Evolutionary conservation across 2,329 filamentous ascomycete species (phyloP), one percentile per base, ranked within the genome.

Genomic region (Byssochlamys sp.): DNA sequence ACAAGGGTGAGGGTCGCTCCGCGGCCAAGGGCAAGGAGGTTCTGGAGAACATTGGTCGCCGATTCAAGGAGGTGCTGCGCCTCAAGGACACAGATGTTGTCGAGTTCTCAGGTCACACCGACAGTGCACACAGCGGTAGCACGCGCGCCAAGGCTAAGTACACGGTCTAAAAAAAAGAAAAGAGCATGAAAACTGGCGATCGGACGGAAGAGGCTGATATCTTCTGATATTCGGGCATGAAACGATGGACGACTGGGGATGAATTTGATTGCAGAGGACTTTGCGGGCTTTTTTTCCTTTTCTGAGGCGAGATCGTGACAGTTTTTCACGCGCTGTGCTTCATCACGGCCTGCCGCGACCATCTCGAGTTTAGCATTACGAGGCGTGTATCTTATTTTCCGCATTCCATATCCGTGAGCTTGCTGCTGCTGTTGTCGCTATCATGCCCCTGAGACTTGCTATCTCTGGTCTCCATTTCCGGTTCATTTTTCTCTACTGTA

Each of bases 31-130:
- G 90, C 70, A 88, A 87, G 77, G 88, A 94, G 57, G 83, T 92
- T 52, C 83, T 99, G 58, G 80, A 89, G 78, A 83, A 84, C 68
- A 95, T 99, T 67, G 94, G 94, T 66, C 83, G 81, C 65, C 86
- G 87, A 63, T 96, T 99, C 85, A 99, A 99, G 84, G 88, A 91
- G 65, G 86, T 95, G 27, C 81, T 99, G 57, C 86, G 89, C 73
- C 80, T 99, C 60, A 87, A 88, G 59, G 76, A 85, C 57, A 81
- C 78, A 60, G 94, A 97, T 73, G 75, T 79, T 60, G 85, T 99
- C 59, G 95, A 99, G 78, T 99, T 97, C 78, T 95, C 90, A 24
- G 94, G 94, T 60, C 94, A 99, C 78, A 95, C 90, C 19, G 95
- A 99, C 66, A 89, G 89, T 66, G 92, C 94, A 39, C 89, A 95